Evolutionary conservation across 345 rosid genomes (phyloP).

Genomic region (Acer negundo): DNA sequence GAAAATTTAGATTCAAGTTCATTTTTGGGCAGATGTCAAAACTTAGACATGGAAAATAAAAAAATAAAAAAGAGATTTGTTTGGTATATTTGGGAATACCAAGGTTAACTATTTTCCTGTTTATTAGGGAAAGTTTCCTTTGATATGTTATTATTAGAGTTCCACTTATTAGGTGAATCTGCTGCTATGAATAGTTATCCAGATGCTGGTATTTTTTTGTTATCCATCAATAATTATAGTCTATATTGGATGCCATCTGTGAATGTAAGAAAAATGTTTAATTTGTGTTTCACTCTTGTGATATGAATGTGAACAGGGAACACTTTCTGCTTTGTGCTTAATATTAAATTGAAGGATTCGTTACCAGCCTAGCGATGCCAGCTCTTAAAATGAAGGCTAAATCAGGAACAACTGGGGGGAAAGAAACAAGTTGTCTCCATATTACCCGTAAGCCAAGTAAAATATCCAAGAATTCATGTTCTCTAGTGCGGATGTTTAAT

Average conservation of each 20-base stretch:
- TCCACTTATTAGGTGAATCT: neutral
- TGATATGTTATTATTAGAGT: neutral
- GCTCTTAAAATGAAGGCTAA: slow-evolving; percentile 60
- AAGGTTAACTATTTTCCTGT: neutral
- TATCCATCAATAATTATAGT: neutral
- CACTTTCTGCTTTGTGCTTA: neutral
- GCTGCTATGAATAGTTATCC: neutral
- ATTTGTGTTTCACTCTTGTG: neutral
- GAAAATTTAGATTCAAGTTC: neutral
- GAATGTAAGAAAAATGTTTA: neutral
- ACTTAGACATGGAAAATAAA: neutral
- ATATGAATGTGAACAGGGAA: neutral
- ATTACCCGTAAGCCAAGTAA: slow-evolving; percentile 51
- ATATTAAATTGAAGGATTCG: slow-evolving; percentile 9
- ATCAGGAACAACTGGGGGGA: slow-evolving; percentile 35
- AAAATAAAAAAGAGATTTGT: neutral
- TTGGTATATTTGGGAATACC: neutral
- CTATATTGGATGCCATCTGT: neutral
- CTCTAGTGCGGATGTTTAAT: slow-evolving; percentile 32
- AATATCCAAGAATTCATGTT: slow-evolving; percentile 47
- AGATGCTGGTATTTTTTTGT: neutral
- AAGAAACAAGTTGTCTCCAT: slow-evolving; percentile 48
- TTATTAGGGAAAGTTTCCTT: neutral
- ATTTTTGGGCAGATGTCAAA: neutral
- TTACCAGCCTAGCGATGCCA: slow-evolving; percentile 52